Evolutionary conservation across 2,329 filamentous ascomycete genomes (phyloP).

Genomic region (Alternaria dauci): DNA sequence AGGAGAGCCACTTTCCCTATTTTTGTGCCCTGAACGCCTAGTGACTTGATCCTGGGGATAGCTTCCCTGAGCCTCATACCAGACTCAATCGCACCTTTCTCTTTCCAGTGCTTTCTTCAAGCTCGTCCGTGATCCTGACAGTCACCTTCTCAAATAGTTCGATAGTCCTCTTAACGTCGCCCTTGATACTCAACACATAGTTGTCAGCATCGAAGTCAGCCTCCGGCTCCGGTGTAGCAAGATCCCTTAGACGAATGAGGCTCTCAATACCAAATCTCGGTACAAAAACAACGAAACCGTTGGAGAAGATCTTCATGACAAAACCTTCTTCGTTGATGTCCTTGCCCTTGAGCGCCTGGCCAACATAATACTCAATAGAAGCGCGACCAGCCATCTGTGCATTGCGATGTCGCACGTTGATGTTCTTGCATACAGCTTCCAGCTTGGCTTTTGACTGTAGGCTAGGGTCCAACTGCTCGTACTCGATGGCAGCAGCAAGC

Average conservation of each 20-base stretch:
- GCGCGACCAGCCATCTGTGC: slow-evolving; percentile 94
- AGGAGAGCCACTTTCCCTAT: neutral
- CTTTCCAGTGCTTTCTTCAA: slow-evolving; percentile 96
- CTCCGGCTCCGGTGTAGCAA: slow-evolving; percentile 78
- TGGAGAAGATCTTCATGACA: slow-evolving; percentile 96
- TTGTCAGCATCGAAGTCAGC: slow-evolving; percentile 85
- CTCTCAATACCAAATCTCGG: slow-evolving; percentile 96
- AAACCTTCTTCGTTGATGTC: slow-evolving; percentile 87
- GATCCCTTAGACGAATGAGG: slow-evolving; percentile 83
- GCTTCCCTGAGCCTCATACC: slow-evolving; percentile 40
- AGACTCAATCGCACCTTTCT: slow-evolving; percentile 79
- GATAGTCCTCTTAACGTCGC: slow-evolving; percentile 66
- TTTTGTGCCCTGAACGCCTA: neutral
- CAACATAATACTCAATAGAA: slow-evolving; percentile 97
- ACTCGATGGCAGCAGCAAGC: slow-evolving; percentile 92
- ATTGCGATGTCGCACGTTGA: slow-evolving; percentile 96
- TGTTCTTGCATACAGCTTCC: slow-evolving; percentile 95
- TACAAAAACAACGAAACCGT: slow-evolving; percentile 96
- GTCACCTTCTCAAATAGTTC: slow-evolving; percentile 92
- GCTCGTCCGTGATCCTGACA: slow-evolving; percentile 89
- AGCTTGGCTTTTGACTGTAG: slow-evolving; percentile 84
- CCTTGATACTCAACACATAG: slow-evolving; percentile 73
- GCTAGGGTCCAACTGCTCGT: slow-evolving; percentile 83
- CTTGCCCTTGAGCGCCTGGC: slow-evolving; percentile 86
- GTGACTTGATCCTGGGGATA: neutral